Evolutionary conservation across 2,329 filamentous ascomycete species (phyloP).

Genomic region (Apiospora kogelbergensis): DNA sequence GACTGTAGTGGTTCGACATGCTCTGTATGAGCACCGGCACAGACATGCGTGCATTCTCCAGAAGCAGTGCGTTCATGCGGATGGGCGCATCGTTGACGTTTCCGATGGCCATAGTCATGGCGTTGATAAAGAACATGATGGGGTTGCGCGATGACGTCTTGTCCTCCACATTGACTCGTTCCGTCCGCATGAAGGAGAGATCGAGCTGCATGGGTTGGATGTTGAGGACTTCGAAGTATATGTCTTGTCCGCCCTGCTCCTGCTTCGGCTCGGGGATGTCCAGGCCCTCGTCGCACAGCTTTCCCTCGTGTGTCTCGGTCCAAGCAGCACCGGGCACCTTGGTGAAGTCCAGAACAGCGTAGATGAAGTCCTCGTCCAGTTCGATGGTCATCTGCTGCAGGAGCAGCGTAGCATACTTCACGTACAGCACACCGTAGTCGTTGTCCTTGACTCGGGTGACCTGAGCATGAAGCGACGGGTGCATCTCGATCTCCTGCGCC

Average conservation of each 20-base stretch:
- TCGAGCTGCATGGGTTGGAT: conserved; percentile 98
- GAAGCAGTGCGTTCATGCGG: conserved; percentile 85
- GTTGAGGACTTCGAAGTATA: conserved; percentile 97
- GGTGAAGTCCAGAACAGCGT: conserved; percentile 90
- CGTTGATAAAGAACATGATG: conserved; percentile 97
- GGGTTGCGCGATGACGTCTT: conserved; percentile 89
- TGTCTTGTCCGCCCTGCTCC: conserved; percentile 82
- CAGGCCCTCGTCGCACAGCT: conserved; percentile 83
- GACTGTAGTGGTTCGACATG: conserved; percentile 91
- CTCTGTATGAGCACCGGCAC: conserved; percentile 80
- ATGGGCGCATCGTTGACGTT: conserved; percentile 98
- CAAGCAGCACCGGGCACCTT: conserved; percentile 90
- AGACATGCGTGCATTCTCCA: conserved; percentile 94
- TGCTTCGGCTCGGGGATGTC: conserved; percentile 91
- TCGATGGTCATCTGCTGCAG: conserved; percentile 98
- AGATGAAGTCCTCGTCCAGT: conserved; percentile 97
- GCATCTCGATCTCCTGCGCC: conserved; percentile 91
- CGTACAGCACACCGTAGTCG: conserved; percentile 94
- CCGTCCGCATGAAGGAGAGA: conserved; percentile 93
- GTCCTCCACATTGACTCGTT: conserved; percentile 94
- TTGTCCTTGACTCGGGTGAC: conserved; percentile 96
- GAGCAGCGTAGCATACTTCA: conserved; percentile 94
- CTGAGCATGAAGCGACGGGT: conserved; percentile 90
- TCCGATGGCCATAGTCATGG: conserved; percentile 98
- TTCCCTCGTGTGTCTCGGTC: conserved; percentile 75